phyloP scores from a whole-genome alignment of 2,329 filamentous ascomycete species.

The Zymoseptoria brevis region DNA sequence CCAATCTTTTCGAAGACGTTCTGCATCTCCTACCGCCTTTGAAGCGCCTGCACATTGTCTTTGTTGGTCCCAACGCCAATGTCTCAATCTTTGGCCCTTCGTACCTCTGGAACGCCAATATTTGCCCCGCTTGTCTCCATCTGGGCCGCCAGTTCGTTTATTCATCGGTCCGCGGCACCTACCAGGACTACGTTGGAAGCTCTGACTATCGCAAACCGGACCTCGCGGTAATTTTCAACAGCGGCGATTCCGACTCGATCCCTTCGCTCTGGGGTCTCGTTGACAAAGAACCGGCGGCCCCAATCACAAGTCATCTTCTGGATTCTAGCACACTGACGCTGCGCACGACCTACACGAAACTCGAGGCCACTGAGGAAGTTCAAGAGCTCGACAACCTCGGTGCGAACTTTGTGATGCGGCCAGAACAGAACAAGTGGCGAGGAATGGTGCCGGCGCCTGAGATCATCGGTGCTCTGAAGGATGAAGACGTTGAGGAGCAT shows the following conservation, averaged over 20 bases:
- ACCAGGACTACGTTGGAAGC: not conserved
- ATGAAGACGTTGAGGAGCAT: too few species aligned
- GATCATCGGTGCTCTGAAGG: too few species aligned
- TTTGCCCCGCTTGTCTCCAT: too few species aligned
- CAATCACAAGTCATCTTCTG: not conserved
- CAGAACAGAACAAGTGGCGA: slow-evolving; percentile 2
- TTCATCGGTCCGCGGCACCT: too few species aligned
- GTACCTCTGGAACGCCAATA: too few species aligned
- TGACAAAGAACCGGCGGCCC: too few species aligned
- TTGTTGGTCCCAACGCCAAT: too few species aligned
- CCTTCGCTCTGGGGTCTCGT: too few species aligned
- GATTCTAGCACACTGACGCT: not conserved
- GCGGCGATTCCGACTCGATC: too few species aligned
- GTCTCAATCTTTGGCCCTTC: too few species aligned
- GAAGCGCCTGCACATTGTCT: not conserved
- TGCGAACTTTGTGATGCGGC: not conserved
- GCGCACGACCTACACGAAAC: not conserved
- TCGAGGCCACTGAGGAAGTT: not conserved
- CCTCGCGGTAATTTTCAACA: not conserved
- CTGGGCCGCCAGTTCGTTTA: too few species aligned
- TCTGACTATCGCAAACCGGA: slow-evolving; percentile 1
- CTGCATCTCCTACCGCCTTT: slow-evolving; percentile 1
- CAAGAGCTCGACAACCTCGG: not conserved
- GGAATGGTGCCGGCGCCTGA: too few species aligned
- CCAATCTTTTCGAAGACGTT: slow-evolving; percentile 1